phyloP scores from a whole-genome alignment of 1,284 basidiomycete genomes.

The Tilletia indica region DNA sequence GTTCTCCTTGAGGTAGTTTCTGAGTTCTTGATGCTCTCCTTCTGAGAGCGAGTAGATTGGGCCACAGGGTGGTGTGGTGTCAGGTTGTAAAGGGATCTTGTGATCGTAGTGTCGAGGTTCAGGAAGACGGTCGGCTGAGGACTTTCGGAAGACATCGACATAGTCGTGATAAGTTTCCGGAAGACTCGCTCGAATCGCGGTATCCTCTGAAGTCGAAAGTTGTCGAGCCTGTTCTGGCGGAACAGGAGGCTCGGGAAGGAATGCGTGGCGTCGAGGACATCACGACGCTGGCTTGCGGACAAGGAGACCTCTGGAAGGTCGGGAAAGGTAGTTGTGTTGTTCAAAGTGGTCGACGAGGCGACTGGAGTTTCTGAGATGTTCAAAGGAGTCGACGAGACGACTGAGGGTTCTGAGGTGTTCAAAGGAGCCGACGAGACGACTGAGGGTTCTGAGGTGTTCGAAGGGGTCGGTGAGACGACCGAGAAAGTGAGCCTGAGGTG shows the following conservation, averaged over 20 bases:
- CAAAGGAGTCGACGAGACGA: too few species aligned
- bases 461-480: background rate
- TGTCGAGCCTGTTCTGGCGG: background rate
- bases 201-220: background rate
- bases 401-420: too few species aligned
- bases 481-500: background rate
- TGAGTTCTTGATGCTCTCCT: conserved; percentile 1
- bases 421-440: too few species aligned
- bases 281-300: background rate
- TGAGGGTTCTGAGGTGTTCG: background rate
- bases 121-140: background rate
- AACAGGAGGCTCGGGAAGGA: background rate
- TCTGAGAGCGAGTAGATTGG: conserved; percentile 14
- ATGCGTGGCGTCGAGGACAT: background rate
- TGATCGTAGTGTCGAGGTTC: conserved; percentile 11
- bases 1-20: conserved; percentile 19
- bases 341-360: too few species aligned
- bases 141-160: background rate
- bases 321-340: background rate
- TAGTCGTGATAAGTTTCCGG: conserved; percentile 13
- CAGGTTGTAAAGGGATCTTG: background rate
- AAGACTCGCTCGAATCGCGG: background rate
- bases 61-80: background rate
- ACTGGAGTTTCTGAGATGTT: too few species aligned
- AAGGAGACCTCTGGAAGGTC: background rate